Evolutionary conservation across 306 rosid species (phyloP).

Genomic region (Casuarina cunninghamiana): DNA sequence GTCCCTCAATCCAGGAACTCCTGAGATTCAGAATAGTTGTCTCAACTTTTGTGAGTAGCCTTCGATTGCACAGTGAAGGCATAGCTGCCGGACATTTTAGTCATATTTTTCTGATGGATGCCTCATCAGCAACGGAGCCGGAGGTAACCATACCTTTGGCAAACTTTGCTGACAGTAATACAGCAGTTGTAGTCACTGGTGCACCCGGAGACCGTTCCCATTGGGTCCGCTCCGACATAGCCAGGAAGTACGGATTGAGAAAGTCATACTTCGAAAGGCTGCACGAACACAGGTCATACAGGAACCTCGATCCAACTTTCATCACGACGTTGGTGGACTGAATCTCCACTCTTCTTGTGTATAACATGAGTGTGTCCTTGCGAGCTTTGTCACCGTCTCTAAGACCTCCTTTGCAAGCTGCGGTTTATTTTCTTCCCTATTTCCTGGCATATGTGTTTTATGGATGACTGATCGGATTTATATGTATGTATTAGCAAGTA

Average conservation of each 20-base stretch:
- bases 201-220: not conserved
- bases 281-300: slow-evolving; percentile 5
- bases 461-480: too few species aligned
- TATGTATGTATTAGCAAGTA: too few species aligned
- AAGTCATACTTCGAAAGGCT: slow-evolving; percentile 21
- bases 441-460: not conserved
- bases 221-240: slow-evolving; percentile 32
- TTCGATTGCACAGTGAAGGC: not conserved
- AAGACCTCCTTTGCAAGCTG: not conserved
- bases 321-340: not conserved
- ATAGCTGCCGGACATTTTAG: slow-evolving; percentile 29
- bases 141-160: slow-evolving; percentile 33
- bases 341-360: not conserved
- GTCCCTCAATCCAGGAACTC: slow-evolving; percentile 32
- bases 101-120: slow-evolving; percentile 41
- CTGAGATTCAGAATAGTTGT: slow-evolving; percentile 33
- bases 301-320: not conserved
- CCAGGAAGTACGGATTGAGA: slow-evolving; percentile 28
- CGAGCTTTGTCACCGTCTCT: too few species aligned
- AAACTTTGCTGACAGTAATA: slow-evolving; percentile 26
- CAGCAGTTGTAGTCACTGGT: slow-evolving; percentile 37
- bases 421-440: not conserved
- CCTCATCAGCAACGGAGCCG: slow-evolving; percentile 37
- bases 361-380: not conserved
- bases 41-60: slow-evolving; percentile 41